Evolutionary conservation across 257 asterid species (phyloP), one percentile per base, ranked within the genome.

Genomic region (Jaltomata sinuosa): DNA sequence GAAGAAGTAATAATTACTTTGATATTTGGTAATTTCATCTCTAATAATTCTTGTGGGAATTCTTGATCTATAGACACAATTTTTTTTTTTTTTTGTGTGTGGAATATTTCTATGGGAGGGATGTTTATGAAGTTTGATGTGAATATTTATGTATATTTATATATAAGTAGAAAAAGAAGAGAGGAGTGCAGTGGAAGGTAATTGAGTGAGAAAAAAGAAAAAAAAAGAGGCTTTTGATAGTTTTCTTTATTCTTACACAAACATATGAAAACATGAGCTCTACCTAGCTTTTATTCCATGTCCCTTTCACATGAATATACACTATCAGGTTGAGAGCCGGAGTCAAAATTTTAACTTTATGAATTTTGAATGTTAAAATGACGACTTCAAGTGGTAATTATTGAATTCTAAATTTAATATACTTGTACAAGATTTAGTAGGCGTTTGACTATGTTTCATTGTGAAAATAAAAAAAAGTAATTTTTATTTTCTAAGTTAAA

Each of bases 21-120:
- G 74, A 86, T 34, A 12, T 12, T 18, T 21, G 90, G 85, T 25
- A 77, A 27, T 27, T 55, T 32, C 49, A 11, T 15, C 10, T 64
- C 62, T 40, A 67, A 29, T 3, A 82, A 42, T 11, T 81, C 85
- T 78, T 64, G 90, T 38, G 81, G 79, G 61, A 91, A 83, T 81
- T 89, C 88, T 42, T 85, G 91, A 89, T 93, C 93, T 76, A 91
- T 49, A 1, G 95, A 86, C 94, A 90, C 14, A n/a, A n/a, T n/a
- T n/a, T n/a, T 72, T 61, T 59, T 36, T 3, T 34, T 9, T 34
- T 8, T 3, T 15, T 36, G 18, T 29, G 36, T 10, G 32, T 25
- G 8, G 1, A 52, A 36, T 55, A 55, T 55, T 54, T 10, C 45
- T 78, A 12, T 8, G 50, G 79, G 12, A 80, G 64, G 52, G 36